phyloP scores from a whole-genome alignment of 2,329 filamentous ascomycete genomes.

The Passalora sequoiae region DNA sequence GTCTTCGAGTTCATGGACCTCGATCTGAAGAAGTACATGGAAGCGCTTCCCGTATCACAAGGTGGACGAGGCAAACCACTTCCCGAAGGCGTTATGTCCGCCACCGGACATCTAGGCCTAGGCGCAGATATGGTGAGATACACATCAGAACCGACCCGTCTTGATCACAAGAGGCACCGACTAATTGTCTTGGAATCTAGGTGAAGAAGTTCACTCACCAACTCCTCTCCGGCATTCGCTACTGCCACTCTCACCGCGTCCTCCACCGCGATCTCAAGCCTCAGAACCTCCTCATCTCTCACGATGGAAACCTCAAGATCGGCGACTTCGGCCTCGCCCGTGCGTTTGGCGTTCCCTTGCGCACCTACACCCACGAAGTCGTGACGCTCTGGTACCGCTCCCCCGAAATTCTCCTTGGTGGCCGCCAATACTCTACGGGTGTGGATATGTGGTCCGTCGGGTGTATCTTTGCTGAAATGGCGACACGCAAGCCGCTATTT shows the following conservation, averaged over 20 bases:
- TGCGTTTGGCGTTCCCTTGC: constrained; percentile 83
- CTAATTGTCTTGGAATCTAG: too few species aligned
- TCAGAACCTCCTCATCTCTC: constrained; percentile 81
- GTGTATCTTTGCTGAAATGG: constrained; percentile 96
- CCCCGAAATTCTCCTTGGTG: constrained; percentile 84
- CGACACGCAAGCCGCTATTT: constrained; percentile 86
- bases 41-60: constrained; percentile 75
- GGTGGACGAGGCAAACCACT: constrained; percentile 80
- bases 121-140: constrained; percentile 59
- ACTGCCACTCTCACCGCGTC: constrained; percentile 84
- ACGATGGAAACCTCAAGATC: constrained; percentile 81
- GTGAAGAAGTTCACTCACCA: constrained; percentile 92
- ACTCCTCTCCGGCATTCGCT: constrained; percentile 74
- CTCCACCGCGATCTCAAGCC: constrained; percentile 86
- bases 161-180: too few species aligned
- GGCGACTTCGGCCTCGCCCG: constrained; percentile 85
- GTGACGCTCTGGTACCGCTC: constrained; percentile 91
- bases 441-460: constrained; percentile 96
- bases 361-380: constrained; percentile 92
- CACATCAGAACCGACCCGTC: not conserved
- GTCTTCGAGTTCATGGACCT: constrained; percentile 89
- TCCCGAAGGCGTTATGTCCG: constrained; percentile 63
- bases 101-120: constrained; percentile 62
- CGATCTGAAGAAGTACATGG: constrained; percentile 95
- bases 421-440: constrained; percentile 86